Evolutionary conservation across 2,329 filamentous ascomycete genomes (phyloP).

Genomic region (Monilinia polystroma): DNA sequence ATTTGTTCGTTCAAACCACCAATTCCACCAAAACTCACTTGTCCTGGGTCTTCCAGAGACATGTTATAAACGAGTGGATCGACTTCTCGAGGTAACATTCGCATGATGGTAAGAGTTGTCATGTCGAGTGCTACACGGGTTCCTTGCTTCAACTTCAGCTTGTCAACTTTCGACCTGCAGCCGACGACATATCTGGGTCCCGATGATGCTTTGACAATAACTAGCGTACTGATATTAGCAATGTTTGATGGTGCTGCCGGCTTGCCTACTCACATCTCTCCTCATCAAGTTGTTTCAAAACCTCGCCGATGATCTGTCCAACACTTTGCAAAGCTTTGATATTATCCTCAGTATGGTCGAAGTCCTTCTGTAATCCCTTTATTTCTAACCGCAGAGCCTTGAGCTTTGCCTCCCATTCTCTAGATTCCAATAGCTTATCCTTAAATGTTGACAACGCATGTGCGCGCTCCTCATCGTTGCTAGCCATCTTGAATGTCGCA

Average conservation of each 20-base stretch:
- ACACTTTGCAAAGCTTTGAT: slow-evolving; percentile 99
- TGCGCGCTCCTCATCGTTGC: slow-evolving; percentile 53
- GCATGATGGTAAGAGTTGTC: slow-evolving; percentile 99
- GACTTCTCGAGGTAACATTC: slow-evolving; percentile 97
- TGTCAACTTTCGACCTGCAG: slow-evolving; percentile 97
- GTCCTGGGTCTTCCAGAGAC: slow-evolving; percentile 96
- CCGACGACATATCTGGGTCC: slow-evolving; percentile 97
- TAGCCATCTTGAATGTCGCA: slow-evolving; percentile 18
- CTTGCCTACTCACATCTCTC: slow-evolving; percentile 76
- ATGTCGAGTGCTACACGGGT: slow-evolving; percentile 97
- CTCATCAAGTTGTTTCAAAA: slow-evolving; percentile 97
- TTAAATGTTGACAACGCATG: slow-evolving; percentile 77
- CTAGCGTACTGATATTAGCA: slow-evolving; percentile 48
- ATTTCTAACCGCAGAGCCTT: slow-evolving; percentile 93
- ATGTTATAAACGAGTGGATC: slow-evolving; percentile 99
- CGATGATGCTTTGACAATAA: slow-evolving; percentile 97
- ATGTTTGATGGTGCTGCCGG: slow-evolving; percentile 9
- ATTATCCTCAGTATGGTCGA: slow-evolving; percentile 96
- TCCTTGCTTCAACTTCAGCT: slow-evolving; percentile 94
- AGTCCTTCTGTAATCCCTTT: slow-evolving; percentile 91
- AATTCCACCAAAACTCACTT: slow-evolving; percentile 96
- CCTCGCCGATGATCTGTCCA: slow-evolving; percentile 98
- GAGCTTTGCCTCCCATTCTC: slow-evolving; percentile 98
- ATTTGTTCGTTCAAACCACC: slow-evolving; percentile 98
- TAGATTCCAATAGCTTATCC: slow-evolving; percentile 82